These are phyloP conservation scores for Clonostachys byssicola DNA, from an alignment of 2,329 filamentous ascomycete species.

Conservation along the genomic window DNA sequence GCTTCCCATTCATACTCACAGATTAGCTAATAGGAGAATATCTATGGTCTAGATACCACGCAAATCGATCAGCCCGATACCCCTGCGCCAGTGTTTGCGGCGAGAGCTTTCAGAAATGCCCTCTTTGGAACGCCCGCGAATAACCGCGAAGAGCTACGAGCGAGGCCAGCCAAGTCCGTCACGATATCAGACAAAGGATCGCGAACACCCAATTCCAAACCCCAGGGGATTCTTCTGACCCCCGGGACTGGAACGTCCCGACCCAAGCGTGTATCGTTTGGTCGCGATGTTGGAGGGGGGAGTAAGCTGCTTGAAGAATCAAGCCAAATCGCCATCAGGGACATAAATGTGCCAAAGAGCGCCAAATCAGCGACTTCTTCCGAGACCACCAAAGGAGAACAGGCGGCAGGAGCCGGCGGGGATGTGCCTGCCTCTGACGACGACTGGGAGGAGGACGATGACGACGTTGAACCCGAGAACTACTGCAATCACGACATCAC, in stretches of 20 bases:
- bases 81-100: constrained; percentile 62
- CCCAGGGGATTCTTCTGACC: constrained; percentile 57
- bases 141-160: constrained; percentile 22
- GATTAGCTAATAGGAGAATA: background rate
- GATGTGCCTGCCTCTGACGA: background rate
- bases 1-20: too few relatives aligned
- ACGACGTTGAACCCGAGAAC: constrained; percentile 34
- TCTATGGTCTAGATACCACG: constrained; percentile 26
- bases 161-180: constrained; percentile 13
- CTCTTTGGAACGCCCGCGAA: constrained; percentile 56
- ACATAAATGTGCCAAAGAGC: constrained; percentile 33
- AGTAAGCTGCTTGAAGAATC: constrained; percentile 17
- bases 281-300: constrained; percentile 47
- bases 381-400: background rate
- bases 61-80: constrained; percentile 58
- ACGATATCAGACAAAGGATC: constrained; percentile 17
- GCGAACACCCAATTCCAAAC: constrained; percentile 45
- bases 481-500: constrained; percentile 58
- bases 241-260: constrained; percentile 57
- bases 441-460: constrained; percentile 51
- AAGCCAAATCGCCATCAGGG: constrained; percentile 29
- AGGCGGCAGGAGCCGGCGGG: too few relatives aligned
- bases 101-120: constrained; percentile 59
- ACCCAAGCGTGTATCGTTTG: constrained; percentile 64
- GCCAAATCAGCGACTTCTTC: background rate